These are phyloP conservation scores for Neopestalotiopsis rosae DNA, from an alignment of 2,329 filamentous ascomycete genomes.

Conservation along the genomic window DNA sequence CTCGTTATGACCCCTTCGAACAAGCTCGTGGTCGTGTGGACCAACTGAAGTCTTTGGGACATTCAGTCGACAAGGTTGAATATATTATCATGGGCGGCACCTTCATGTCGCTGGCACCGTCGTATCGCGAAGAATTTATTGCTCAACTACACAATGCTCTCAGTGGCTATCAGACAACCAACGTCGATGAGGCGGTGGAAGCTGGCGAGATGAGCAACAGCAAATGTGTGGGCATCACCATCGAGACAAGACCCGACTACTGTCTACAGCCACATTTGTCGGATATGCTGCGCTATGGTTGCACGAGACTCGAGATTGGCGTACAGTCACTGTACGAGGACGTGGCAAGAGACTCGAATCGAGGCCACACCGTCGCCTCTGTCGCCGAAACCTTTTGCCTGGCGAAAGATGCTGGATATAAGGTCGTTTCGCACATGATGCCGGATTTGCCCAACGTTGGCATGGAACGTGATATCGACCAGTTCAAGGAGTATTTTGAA, in stretches of 20 bases:
- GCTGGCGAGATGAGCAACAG: conserved; percentile 96
- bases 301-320: conserved; percentile 90
- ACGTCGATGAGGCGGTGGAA: conserved; percentile 93
- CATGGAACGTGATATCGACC: conserved; percentile 96
- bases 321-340: conserved; percentile 98
- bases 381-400: conserved; percentile 96
- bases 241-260: conserved; percentile 96
- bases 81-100: conserved; percentile 99
- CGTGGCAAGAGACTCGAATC: conserved; percentile 96
- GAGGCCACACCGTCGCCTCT: conserved; percentile 92
- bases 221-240: conserved; percentile 98
- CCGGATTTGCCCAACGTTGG: conserved; percentile 97
- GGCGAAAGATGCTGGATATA: conserved; percentile 98
- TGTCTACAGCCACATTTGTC: conserved; percentile 94
- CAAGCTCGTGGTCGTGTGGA: conserved; percentile 95
- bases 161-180: conserved; percentile 91
- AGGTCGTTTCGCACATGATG: conserved; percentile 99
- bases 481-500: conserved; percentile 98
- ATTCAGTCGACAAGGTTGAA: conserved; percentile 98
- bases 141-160: conserved; percentile 95
- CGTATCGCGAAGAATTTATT: conserved; percentile 92
- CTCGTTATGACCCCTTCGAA: conserved; percentile 96
- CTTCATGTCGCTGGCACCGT: conserved; percentile 93
- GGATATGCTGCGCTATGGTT: conserved; percentile 97
- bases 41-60: conserved; percentile 92